A percentile compares a stretch with the other conserved stretches of the same genome.
These are phyloP conservation scores for Arthrobotrys entomopaga DNA, from an alignment of 2,329 filamentous ascomycete species.

Conservation along the genomic window DNA sequence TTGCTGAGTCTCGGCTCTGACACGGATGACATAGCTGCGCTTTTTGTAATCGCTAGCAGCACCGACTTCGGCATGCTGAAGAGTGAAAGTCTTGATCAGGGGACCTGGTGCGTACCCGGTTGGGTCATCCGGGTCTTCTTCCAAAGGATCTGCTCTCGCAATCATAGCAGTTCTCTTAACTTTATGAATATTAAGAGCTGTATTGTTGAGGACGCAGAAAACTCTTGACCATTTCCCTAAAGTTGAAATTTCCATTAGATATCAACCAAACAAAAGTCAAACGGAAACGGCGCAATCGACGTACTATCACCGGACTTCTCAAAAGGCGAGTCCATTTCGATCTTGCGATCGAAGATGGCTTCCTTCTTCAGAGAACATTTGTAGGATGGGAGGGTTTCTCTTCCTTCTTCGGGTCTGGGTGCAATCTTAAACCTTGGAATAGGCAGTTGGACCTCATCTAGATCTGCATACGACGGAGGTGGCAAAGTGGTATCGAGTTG, in stretches of 20 bases:
- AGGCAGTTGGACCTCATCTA: slow-evolving; percentile 55
- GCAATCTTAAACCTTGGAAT: slow-evolving; percentile 59
- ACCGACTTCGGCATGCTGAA: slow-evolving; percentile 79
- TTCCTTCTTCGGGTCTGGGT: slow-evolving; percentile 62
- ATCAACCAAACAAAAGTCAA: not conserved
- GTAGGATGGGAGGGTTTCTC: slow-evolving; percentile 69
- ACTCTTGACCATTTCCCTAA: slow-evolving; percentile 71
- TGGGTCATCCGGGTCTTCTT: slow-evolving; percentile 54
- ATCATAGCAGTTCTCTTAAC: slow-evolving; percentile 64
- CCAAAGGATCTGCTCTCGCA: slow-evolving; percentile 36
- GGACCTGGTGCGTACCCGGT: slow-evolving; percentile 62
- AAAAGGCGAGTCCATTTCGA: slow-evolving; percentile 74
- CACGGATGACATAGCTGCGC: slow-evolving; percentile 74
- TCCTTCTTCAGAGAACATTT: slow-evolving; percentile 69
- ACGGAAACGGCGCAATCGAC: not conserved
- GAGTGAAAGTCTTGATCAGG: slow-evolving; percentile 74
- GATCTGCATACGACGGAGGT: slow-evolving; percentile 58
- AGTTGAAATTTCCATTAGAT: slow-evolving; percentile 10
- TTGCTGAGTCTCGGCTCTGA: slow-evolving; percentile 78
- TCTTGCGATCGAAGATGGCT: slow-evolving; percentile 71
- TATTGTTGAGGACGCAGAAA: slow-evolving; percentile 74
- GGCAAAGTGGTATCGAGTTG: slow-evolving; percentile 47
- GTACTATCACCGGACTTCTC: slow-evolving; percentile 69
- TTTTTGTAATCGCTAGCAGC: slow-evolving; percentile 78
- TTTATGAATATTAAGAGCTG: slow-evolving; percentile 73